Base-by-base conservation (phyloP, 2,329 filamentous ascomycete species). In the Xylariales sp. region DNA sequence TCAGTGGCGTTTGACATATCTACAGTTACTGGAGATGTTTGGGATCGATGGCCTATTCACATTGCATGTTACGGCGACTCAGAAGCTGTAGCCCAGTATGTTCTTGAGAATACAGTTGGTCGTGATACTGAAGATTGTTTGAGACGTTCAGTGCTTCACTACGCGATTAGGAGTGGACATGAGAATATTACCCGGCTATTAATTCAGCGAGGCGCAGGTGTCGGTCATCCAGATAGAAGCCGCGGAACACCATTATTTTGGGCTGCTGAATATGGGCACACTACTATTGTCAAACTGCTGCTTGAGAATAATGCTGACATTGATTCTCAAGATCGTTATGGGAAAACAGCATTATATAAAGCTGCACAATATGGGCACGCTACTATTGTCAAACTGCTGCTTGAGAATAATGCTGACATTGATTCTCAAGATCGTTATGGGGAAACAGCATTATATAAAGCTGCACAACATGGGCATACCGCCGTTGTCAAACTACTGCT, bases 1-100 rank as follows among this genome's bases (percentile, higher is more conserved):
- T 43, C 8, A 8, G n/a, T 34, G 3, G 3, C 14, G 16, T 3
- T 49, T 18, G 23, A 60, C 5, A 3, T 14, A 43, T 9, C 36
- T 8, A 1, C 41, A 54, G 12, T 5, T 54, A 6, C 49, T 9
- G 5, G 16, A 9, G 64, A 67, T 59, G 0, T 0, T 4, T 59
- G n/a, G 52, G 48, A 41, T 34, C 59, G 59, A 32, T n/a, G 10
- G 16, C 59, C 49, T 54, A 48, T 67, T 36, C 59, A 59, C 46
- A 55, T 67, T 46, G 53, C 64, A 34, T 64, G 53, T 43, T 49
- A 28, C 8, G 10, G 10, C 5, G 23, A 32, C 32, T 54, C 23
- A 5, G 54, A 49, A 48, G n/a, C 46, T 18, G 5, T 36, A n/a
- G 48, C 36, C 28, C 4, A 36, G 12, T 12, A 18, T 32, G 28